These are phyloP conservation scores for Fusarium nurragi DNA, from an alignment of 2,329 filamentous ascomycete genomes.

Conservation along the genomic window DNA sequence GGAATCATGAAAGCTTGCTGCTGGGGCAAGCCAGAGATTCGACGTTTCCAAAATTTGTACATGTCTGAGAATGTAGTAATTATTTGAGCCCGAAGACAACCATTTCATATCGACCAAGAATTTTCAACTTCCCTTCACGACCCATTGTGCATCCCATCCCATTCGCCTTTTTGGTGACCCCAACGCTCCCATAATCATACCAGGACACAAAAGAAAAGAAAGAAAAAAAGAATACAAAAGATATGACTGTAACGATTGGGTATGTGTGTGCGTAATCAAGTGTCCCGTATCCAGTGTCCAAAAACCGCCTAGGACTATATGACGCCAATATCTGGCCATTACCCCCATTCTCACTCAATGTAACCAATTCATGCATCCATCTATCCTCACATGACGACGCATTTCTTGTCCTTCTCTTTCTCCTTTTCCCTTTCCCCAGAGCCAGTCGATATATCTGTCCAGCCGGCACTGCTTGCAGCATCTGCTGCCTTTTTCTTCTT, in stretches of 20 bases:
- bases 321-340: constrained; percentile 16
- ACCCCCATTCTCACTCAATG: constrained; percentile 2
- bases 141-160: constrained; percentile 6
- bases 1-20: not conserved
- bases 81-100: not conserved
- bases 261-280: constrained; percentile 34
- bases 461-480: constrained; percentile 57
- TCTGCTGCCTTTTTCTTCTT: constrained; percentile 54
- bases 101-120: not conserved
- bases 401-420: constrained; percentile 61
- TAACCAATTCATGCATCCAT: constrained; percentile 2
- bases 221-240: constrained; percentile 13
- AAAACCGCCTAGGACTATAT: constrained; percentile 1
- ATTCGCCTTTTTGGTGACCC: constrained; percentile 27
- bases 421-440: constrained; percentile 44
- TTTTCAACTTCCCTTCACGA: constrained; percentile 1
- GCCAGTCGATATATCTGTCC: constrained; percentile 61
- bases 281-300: constrained; percentile 3
- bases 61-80: not conserved
- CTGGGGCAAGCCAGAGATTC: not conserved
- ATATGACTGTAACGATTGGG: constrained; percentile 27
- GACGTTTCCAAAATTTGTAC: not conserved
- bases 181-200: constrained; percentile 25
- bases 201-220: constrained; percentile 1
- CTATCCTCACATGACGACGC: constrained; percentile 60